Evolutionary conservation across 2,329 filamentous ascomycete genomes (phyloP), one percentile per base, ranked within the genome.

Genomic region (Stagonosporopsis rhizophila): DNA sequence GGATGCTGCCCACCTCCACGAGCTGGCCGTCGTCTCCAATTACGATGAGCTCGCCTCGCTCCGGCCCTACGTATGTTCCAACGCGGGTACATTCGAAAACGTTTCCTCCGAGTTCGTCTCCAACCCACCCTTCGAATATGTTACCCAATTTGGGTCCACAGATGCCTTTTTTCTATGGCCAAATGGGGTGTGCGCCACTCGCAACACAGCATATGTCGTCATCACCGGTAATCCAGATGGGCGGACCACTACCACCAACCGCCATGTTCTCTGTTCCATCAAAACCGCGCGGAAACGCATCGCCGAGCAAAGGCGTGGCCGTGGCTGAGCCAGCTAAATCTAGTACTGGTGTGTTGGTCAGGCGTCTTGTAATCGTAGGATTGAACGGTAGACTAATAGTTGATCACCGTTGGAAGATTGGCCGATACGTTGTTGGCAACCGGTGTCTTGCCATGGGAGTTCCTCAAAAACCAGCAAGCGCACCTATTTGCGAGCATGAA

Each of bases 261-360:
- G 69, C 45, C 3, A 40, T 65, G 1, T 71, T 67, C 35, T 64
- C 58, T 17, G 65, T 64, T 22, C 56, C 66, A 22, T 54, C 50
- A 6, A 66, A 64, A 32, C 59, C 63, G 11, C 55, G 52, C 41
- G 22, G 32, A 32, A 58, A 44, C 23, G 6, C 39, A 5, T 56
- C 50, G 42, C 34, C 56, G 3, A 19, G 20, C 6, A 61, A 67
- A 39, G 20, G 19, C 11, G 14, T 30, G 6, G 19, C 35, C 2
- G n/a, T 6, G 17, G 15, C 4, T 9, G 5, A 8, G 7, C 8
- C 8, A 7, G 20, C 42, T 6, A 39, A 37, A 12, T 14, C 28
- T 28, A 34, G 8, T 7, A 9, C 41, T 27, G 49, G 44, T n/a
- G 19, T 63, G 15, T 12, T 47, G 0, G 6, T 72, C 19, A 57